Evolutionary conservation across 768 basidiomycete species (phyloP), one percentile per base, ranked within the genome.

Genomic region (Boletus speciosus): DNA sequence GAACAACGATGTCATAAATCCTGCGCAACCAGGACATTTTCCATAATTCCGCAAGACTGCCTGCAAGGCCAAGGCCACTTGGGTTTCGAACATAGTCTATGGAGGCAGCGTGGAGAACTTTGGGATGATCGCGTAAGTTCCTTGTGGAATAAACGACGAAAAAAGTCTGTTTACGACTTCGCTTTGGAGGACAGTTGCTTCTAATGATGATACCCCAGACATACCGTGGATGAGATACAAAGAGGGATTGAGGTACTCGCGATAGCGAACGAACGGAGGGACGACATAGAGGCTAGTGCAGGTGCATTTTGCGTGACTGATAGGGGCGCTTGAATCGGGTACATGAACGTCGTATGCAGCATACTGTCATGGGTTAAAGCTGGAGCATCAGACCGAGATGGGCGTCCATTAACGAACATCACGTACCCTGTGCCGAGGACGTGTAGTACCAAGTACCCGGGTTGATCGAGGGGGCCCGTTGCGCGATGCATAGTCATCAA

Each of bases 121-220:
- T 1, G 79, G 79, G 46, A 83, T 81, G 27, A 74, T 68, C 0
- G 77, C 67, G 59, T 77, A 81, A 19, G 68, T 66, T 14, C 74
- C 76, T n/a, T 61, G 50, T 0, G 73, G 71, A 55, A 70, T 34
- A 53, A 80, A 80, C 0, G 58, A 67, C 0, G 45, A 39, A 0
- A 82, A 80, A 0, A 84, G 74, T 4, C 60, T 61, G 31, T 61
- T 67, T 6, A 61, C 62, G 11, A 84, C 73, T 47, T 75, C 54
- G 60, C 81, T 84, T 57, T 80, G 77, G 1, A 84, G 70, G 39
- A 82, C 70, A 0, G 76, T 73, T 73, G 14, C 72, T 69, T 6
- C 77, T 75, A 49, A 84, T 72, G 0, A 75, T 70, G 47, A 82
- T 67, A 6, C 82, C 82, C 75, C 80, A 79, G 6, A 71, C 68